Conservation (phyloP, 768 basidiomycete species). For the Xerocomus brunneocitrinus region DNA sequence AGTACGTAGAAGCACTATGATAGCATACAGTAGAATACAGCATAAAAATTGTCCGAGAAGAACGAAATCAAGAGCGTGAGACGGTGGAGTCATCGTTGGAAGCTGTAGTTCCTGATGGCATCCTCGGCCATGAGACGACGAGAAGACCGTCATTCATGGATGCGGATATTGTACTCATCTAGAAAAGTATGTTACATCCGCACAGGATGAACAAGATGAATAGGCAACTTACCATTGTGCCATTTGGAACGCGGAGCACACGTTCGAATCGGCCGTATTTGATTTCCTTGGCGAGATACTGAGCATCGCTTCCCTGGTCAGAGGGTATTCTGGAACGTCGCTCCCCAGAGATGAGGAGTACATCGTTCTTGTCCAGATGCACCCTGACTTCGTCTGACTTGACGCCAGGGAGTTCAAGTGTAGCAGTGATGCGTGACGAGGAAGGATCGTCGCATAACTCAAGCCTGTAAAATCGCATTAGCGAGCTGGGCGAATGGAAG, state of each 20-base stretch:
- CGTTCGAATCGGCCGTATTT: conserved; percentile 39
- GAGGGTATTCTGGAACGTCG: conserved; percentile 19
- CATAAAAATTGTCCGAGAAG: neutral
- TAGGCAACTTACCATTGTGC: conserved; percentile 30
- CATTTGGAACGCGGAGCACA: conserved; percentile 33
- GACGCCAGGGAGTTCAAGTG: conserved; percentile 39
- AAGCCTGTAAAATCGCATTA: conserved; percentile 27
- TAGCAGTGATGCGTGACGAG: conserved; percentile 30
- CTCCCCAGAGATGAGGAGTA: conserved; percentile 34
- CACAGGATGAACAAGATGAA: conserved; percentile 2
- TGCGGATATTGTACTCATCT: conserved; percentile 38
- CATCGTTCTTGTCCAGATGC: conserved; percentile 27
- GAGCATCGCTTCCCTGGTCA: conserved; percentile 13
- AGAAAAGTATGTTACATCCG: neutral
- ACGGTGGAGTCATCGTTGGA: conserved; percentile 1
- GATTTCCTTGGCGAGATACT: conserved; percentile 34
- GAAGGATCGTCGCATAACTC: conserved; percentile 37
- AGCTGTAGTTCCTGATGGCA: conserved; percentile 15
- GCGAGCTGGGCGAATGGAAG: neutral
- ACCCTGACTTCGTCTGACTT: conserved; percentile 33
- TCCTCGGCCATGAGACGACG: conserved; percentile 37
- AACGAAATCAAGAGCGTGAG: neutral
- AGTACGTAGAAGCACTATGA: neutral
- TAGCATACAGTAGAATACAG: conserved; percentile 5
- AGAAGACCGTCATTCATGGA: conserved; percentile 38